Base-by-base conservation (phyloP, 2,329 filamentous ascomycete species). In the Dactylonectria estremocensis region DNA sequence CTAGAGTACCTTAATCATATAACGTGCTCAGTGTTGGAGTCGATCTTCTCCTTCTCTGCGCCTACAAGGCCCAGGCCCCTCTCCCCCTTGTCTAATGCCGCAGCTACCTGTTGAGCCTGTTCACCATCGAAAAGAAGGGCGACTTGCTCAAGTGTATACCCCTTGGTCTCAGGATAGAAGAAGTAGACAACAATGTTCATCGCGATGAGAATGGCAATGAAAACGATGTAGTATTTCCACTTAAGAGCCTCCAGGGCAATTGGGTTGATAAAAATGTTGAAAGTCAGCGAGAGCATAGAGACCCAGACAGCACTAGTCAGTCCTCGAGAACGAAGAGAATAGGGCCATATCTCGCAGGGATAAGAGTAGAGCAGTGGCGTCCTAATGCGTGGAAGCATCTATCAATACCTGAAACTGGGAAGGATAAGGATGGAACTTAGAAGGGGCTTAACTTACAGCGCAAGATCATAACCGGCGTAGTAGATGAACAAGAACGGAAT, bases 181-280 rank as follows among this genome's bases (percentile, higher is more conserved):
- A 64, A 64, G 11, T 58, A 64, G 20, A 66, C 46, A 18, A 66
- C 18, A 3, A 62, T 6, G 7, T 40, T 43, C 5, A 40, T 40
- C 8, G n/a, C 58, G 22, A 69, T 60, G 16, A 76, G 31, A 10
- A 73, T 67, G 43, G 70, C 80, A 10, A 81, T 78, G 63, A 82
- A 82, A 6, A 83, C 77, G 20, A 82, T 76, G 69, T 83, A 83
- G 65, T 80, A 82, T 55, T 77, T 80, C 82, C 81, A 83, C 0
- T 68, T 71, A 24, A 83, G 79, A 7, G 70, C 69, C 3, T 78
- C 77, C 11, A 83, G 73, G 2, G 78, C 81, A 35, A 83, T 80
- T 0, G 81, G 81, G 59, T 83, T 83, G 63, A 82, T 78, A 60
- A 80, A 80, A 35, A 76, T 75, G 58, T 79, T 80, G 52, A 68